Conservation (phyloP, 73 alveolate species). For the Tetrahymena elliotti region DNA sequence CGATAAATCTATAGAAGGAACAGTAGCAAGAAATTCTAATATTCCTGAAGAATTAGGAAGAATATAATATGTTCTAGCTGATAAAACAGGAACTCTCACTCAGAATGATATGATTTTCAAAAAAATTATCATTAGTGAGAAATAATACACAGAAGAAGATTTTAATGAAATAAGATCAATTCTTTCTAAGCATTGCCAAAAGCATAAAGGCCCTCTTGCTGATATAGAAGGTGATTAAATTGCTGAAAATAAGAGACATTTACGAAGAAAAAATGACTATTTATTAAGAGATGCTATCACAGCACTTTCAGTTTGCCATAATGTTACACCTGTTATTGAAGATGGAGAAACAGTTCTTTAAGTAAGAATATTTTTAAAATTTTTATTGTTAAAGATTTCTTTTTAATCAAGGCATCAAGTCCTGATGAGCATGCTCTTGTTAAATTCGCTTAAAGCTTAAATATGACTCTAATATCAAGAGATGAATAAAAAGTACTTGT, state of each 20-base stretch:
- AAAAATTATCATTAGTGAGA: conserved; percentile 47
- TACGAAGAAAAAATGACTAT: conserved; percentile 30
- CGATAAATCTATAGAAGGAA: conserved; percentile 71
- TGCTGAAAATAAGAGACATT: background rate
- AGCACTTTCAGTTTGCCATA: conserved; percentile 65
- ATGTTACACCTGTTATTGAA: conserved; percentile 67
- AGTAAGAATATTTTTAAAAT: background rate
- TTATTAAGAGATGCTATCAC: conserved; percentile 61
- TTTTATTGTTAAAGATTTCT: background rate
- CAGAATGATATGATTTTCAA: conserved; percentile 83
- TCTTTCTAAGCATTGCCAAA: conserved; percentile 25
- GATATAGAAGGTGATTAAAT: conserved; percentile 24
- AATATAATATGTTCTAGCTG: conserved; percentile 70
- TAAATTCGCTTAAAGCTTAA: conserved; percentile 67
- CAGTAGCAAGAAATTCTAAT: conserved; percentile 83
- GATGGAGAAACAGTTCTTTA: conserved; percentile 12
- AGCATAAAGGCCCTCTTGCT: background rate
- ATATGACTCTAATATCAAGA: conserved; percentile 47
- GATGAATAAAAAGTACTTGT: conserved; percentile 49
- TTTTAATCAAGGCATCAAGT: conserved; percentile 53
- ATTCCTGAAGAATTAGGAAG: conserved; percentile 92
- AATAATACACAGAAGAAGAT: conserved; percentile 47
- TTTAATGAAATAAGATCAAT: conserved; percentile 40
- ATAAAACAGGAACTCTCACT: conserved; percentile 89
- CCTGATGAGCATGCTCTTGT: conserved; percentile 90